A percentile compares a stretch with the other conserved stretches of the same genome.
Conservation (phyloP, 202 grass and related monocot genomes). For the Saccharum hybrid region DNA sequence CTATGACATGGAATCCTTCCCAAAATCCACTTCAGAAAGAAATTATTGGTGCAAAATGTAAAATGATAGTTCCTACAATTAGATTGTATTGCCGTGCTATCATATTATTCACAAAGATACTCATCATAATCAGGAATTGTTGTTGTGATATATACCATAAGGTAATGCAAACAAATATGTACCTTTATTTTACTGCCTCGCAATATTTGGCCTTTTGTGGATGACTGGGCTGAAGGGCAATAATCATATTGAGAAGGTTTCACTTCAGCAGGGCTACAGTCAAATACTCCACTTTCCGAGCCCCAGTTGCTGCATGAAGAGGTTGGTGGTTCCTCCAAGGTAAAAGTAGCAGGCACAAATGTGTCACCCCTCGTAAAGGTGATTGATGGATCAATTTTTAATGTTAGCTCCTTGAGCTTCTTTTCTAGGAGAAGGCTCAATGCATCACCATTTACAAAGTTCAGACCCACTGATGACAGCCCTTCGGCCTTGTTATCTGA, state of each 20-base stretch:
- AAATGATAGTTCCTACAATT: not conserved
- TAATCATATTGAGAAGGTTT: constrained; percentile 47
- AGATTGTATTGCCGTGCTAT: not conserved
- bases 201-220: constrained; percentile 57
- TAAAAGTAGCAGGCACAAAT: constrained; percentile 45
- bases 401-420: constrained; percentile 71
- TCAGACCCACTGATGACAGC: constrained; percentile 46
- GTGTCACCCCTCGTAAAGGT: constrained; percentile 60
- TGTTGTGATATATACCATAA: not conserved
- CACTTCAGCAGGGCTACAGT: constrained; percentile 45
- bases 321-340: constrained; percentile 34
- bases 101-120: not conserved
- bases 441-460: constrained; percentile 73
- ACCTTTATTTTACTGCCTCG: constrained; percentile 51
- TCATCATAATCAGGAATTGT: not conserved
- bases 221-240: constrained; percentile 52
- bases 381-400: constrained; percentile 59
- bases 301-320: constrained; percentile 42
- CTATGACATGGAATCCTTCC: not conserved
- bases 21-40: not conserved
- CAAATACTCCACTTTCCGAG: constrained; percentile 52
- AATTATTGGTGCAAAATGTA: not conserved
- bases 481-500: constrained; percentile 52
- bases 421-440: constrained; percentile 83
- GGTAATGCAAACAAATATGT: not conserved